Evolutionary conservation across 768 basidiomycete species (phyloP).

Genomic region (Lactarius vividus): DNA sequence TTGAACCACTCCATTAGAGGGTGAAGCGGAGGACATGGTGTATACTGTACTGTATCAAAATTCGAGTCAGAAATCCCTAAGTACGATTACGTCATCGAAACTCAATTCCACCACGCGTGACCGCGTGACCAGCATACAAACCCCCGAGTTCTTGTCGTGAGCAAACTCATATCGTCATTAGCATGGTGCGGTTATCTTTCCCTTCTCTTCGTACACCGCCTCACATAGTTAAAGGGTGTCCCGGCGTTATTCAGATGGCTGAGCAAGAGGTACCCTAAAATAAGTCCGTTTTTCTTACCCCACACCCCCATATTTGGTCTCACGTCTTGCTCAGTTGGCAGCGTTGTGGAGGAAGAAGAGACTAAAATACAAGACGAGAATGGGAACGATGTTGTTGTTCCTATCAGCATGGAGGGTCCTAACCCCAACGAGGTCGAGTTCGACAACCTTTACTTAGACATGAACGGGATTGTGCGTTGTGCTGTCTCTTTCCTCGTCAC

Average conservation of each 20-base stretch:
- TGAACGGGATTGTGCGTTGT: slow-evolving; percentile 94
- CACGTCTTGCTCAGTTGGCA: slow-evolving; percentile 47
- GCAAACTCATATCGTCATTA: neutral
- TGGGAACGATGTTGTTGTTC: slow-evolving; percentile 66
- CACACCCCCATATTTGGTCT: slow-evolving; percentile 2
- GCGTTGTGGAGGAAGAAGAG: slow-evolving; percentile 85
- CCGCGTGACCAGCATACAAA: neutral
- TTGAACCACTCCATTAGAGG: slow-evolving; percentile 2
- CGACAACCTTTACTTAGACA: slow-evolving; percentile 96
- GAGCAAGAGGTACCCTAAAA: slow-evolving; percentile 98
- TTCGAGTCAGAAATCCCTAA: neutral
- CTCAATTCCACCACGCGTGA: neutral
- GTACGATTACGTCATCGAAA: neutral
- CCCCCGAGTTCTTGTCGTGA: neutral
- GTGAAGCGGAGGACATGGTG: slow-evolving; percentile 13
- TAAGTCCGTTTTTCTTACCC: slow-evolving; percentile 52
- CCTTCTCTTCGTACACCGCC: neutral
- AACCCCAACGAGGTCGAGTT: slow-evolving; percentile 98
- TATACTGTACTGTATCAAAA: neutral
- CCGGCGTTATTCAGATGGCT: slow-evolving; percentile 98
- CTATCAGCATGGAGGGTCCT: slow-evolving; percentile 70
- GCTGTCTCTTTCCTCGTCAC: neutral
- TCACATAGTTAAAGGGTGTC: slow-evolving; percentile 65
- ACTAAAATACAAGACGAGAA: slow-evolving; percentile 61
- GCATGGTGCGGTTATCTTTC: slow-evolving; percentile 8